Conservation (phyloP, 768 basidiomycete species). For the Leucocoprinus leucothites region DNA sequence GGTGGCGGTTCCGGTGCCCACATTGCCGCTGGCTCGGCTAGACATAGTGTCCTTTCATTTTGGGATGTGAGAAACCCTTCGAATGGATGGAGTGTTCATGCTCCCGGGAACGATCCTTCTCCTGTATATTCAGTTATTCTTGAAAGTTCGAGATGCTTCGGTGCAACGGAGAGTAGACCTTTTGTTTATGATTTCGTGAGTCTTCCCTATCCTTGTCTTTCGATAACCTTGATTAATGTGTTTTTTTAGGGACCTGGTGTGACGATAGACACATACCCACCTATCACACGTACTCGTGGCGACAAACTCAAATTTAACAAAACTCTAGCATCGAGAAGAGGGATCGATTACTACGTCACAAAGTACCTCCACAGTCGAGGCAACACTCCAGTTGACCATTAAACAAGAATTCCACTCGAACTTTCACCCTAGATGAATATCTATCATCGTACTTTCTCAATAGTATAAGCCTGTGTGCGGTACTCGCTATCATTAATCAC, state of each 20-base stretch:
- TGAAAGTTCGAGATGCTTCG: constrained; percentile 78
- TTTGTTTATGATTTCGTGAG: constrained; percentile 77
- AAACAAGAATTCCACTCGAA: constrained; percentile 4
- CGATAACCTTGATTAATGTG: background rate
- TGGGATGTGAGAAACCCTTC: constrained; percentile 73
- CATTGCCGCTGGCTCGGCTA: constrained; percentile 73
- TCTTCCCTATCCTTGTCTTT: constrained; percentile 9
- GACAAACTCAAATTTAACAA: constrained; percentile 18
- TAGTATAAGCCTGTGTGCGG: no score
- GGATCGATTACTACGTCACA: constrained; percentile 48
- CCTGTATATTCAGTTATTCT: constrained; percentile 74
- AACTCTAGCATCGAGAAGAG: constrained; percentile 29
- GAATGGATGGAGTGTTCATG: constrained; percentile 74
- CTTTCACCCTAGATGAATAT: background rate
- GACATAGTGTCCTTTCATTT: constrained; percentile 75
- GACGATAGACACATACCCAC: constrained; percentile 50
- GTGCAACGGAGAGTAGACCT: constrained; percentile 70
- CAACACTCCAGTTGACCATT: constrained; percentile 12
- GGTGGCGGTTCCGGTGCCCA: constrained; percentile 68
- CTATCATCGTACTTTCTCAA: background rate
- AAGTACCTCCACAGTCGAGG: constrained; percentile 31
- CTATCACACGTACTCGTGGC: constrained; percentile 27
- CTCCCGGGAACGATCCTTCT: constrained; percentile 74
- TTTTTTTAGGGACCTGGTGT: constrained; percentile 53
- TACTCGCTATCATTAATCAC: no score